Conservation (phyloP, 2,329 filamentous ascomycete species). For the Colletotrichum neosansevieriae region DNA sequence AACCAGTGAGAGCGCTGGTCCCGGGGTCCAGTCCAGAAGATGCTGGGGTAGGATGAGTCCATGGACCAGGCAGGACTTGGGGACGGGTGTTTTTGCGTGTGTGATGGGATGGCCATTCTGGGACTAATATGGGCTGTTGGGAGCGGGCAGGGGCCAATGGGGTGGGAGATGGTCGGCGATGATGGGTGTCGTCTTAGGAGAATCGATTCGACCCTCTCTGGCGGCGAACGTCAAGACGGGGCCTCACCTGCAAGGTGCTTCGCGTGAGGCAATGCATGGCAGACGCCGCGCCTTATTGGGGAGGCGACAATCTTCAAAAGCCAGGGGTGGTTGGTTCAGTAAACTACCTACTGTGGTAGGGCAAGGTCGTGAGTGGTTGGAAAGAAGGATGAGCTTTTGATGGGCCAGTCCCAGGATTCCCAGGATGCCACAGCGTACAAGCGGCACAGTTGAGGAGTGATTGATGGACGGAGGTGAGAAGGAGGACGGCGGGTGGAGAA, state of each 20-base stretch:
- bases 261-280: conserved; percentile 35
- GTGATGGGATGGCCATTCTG: conserved; percentile 32
- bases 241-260: conserved; percentile 15
- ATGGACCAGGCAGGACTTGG: conserved; percentile 37
- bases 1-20: conserved; percentile 33
- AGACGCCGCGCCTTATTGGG: conserved; percentile 32
- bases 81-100: conserved; percentile 35
- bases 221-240: conserved; percentile 8
- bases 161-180: background rate
- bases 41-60: conserved; percentile 34
- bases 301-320: conserved; percentile 20
- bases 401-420: conserved; percentile 29
- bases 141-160: conserved; percentile 26
- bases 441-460: conserved; percentile 9
- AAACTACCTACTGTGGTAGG: background rate
- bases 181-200: conserved; percentile 36
- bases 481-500: conserved; percentile 3
- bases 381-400: conserved; percentile 15
- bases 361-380: background rate
- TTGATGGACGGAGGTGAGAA: conserved; percentile 22
- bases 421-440: conserved; percentile 10
- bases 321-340: conserved; percentile 22
- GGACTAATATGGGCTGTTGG: conserved; percentile 32
- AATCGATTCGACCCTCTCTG: conserved; percentile 20
- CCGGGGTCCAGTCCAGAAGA: conserved; percentile 29